These are phyloP conservation scores for Lobosporangium transversale DNA, from an alignment of 192 early-diverging fungal genomes.

Conservation along the genomic window DNA sequence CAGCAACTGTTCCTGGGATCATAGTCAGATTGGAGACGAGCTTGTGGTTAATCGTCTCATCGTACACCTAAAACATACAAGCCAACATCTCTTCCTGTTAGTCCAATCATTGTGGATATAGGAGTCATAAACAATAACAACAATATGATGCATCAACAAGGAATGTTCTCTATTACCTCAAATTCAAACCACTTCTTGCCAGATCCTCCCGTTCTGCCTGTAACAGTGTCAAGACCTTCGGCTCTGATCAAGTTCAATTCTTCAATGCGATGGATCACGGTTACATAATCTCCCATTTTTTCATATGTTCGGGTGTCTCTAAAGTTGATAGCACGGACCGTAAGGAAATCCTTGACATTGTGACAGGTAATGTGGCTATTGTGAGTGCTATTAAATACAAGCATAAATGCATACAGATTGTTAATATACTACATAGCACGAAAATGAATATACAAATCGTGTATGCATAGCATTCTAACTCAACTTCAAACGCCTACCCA, in stretches of 20 bases:
- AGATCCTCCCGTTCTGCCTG: background rate
- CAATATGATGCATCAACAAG: too few species aligned
- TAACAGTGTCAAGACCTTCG: conserved; percentile 17
- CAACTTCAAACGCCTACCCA: conserved; percentile 9
- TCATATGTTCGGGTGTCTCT: conserved; percentile 17
- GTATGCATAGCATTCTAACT: too few species aligned
- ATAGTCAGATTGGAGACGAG: conserved; percentile 22
- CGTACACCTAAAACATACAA: conserved; percentile 7
- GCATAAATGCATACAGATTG: too few species aligned
- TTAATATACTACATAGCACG: too few species aligned
- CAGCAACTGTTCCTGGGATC: conserved; percentile 28
- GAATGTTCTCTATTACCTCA: too few species aligned
- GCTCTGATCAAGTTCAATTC: conserved; percentile 24
- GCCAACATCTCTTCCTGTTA: background rate
- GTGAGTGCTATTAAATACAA: conserved; percentile 27
- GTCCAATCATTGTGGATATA: too few species aligned
- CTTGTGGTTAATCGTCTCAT: conserved; percentile 4
- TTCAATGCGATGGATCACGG: conserved; percentile 24
- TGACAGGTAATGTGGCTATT: conserved; percentile 45
- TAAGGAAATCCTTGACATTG: conserved; percentile 14
- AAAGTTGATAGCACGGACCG: conserved; percentile 22
- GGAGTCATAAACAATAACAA: too few species aligned
- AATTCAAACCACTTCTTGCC: conserved; percentile 43
- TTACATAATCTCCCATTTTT: conserved; percentile 10
- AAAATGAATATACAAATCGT: too few species aligned